Evolutionary conservation across 345 rosid species (phyloP), one percentile per base, ranked within the genome.

Genomic region (Salix udensis): DNA sequence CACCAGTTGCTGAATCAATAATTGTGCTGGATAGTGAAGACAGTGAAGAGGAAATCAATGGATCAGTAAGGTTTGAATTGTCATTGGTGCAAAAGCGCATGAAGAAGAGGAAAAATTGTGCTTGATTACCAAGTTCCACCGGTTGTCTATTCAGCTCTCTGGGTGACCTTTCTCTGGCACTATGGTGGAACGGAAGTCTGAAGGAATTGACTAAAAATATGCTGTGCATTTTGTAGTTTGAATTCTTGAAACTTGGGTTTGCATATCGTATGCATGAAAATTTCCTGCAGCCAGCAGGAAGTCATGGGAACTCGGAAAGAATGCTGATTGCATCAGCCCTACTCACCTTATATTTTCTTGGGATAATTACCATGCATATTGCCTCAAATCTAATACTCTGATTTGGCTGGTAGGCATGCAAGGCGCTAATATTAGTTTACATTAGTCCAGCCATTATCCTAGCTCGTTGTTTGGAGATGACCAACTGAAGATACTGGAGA

Each of bases 11-110:
- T 65, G 97, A 89, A 58, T 66, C 84, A 18, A 74, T 86, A 68
- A 85, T 94, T 14, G 94, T 92, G 73, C 78, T 82, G 67, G 97
- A 94, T 78, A 90, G 97, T 60, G 97, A 94, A 79, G 97, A 91
- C 6, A 90, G 95, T 36, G 97, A 87, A 73, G 89, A 87, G 23
- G 94, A 91, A 78, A 83, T 26, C 26, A 77, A 70, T 58, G 77
- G 76, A 71, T 66, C 77, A 37, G 26, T 24, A 40, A 85, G 87
- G 84, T 73, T 73, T 46, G 82, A 79, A 74, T 73, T 82, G 78
- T 76, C 84, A 58, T 26, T 86, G 67, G 79, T 77, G 72, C 70
- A 87, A 66, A 88, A 80, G 76, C 82, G 85, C 24, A 26, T 74
- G 11, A 74, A 73, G 26, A 79, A 78, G 80, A 40, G 81, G 74